These are phyloP conservation scores for Royoungia palumana DNA, from an alignment of 768 basidiomycete genomes.

Conservation along the genomic window DNA sequence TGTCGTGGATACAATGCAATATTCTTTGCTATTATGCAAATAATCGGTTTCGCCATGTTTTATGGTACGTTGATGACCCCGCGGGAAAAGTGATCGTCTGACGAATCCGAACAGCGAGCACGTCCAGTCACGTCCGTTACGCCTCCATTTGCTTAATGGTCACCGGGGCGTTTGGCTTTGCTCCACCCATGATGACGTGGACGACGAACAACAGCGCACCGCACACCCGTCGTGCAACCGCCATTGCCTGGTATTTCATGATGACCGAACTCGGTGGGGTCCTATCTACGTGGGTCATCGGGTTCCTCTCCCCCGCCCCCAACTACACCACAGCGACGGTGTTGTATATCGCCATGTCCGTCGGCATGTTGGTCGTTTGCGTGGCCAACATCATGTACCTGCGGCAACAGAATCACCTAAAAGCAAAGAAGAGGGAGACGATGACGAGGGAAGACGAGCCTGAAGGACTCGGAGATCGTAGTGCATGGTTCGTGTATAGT, in stretches of 20 bases:
- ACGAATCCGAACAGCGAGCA: conserved; percentile 8
- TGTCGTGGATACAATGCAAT: conserved; percentile 50
- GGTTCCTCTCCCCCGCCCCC: conserved; percentile 46
- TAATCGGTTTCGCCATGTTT: conserved; percentile 25
- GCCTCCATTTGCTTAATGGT: conserved; percentile 56
- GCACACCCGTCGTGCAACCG: conserved; percentile 52
- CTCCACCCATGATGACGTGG: conserved; percentile 56
- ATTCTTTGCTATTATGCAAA: conserved; percentile 41
- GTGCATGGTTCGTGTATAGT: conserved; percentile 55
- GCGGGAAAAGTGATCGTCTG: neutral
- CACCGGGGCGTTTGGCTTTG: conserved; percentile 46
- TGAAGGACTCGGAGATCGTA: conserved; percentile 44
- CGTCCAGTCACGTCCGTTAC: conserved; percentile 45
- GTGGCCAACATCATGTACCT: conserved; percentile 41
- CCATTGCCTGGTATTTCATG: conserved; percentile 52
- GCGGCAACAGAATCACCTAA: conserved; percentile 42
- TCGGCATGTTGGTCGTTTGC: conserved; percentile 37
- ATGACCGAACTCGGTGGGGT: conserved; percentile 58
- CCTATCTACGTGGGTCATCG: conserved; percentile 63
- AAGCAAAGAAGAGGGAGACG: conserved; percentile 35
- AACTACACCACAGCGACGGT: conserved; percentile 46
- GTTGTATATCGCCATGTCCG: conserved; percentile 35
- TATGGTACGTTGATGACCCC: neutral
- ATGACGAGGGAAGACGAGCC: conserved; percentile 37
- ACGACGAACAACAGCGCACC: conserved; percentile 59